Conservation (phyloP, 2,329 filamentous ascomycete species). For the Apiospora sp. region DNA sequence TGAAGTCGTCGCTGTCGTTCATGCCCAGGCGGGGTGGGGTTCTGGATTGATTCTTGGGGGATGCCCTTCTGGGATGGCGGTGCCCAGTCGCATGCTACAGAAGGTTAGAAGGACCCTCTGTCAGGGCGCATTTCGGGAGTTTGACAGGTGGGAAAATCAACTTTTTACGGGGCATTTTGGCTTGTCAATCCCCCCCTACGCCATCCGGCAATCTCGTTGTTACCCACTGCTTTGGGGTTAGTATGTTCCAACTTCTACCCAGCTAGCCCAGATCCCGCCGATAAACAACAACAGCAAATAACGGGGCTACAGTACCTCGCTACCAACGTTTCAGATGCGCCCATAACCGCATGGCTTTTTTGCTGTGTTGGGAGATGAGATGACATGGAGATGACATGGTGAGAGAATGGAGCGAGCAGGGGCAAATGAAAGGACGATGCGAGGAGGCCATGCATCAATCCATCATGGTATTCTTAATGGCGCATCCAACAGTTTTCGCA, state of each 20-base stretch:
- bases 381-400: not conserved
- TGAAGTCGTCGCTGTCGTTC: not conserved
- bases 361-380: not conserved
- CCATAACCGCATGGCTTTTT: not conserved
- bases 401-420: conserved; percentile 3
- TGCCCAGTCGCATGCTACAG: not conserved
- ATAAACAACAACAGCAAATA: not conserved
- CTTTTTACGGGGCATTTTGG: not conserved
- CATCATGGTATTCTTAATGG: not conserved
- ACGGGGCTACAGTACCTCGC: not conserved
- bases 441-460: not conserved
- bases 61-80: not conserved
- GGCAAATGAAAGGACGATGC: conserved; percentile 9
- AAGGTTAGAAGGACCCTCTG: not conserved
- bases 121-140: not conserved
- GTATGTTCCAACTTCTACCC: not conserved
- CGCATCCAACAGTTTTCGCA: no score
- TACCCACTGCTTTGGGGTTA: not conserved
- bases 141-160: conserved; percentile 13
- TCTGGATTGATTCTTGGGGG: not conserved
- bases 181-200: not conserved
- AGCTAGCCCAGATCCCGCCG: not conserved
- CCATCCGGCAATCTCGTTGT: not conserved
- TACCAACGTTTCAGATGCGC: not conserved
- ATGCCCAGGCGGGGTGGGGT: not conserved